Percentiles rank a stretch among this genome's conserved stretches.
Conservation (phyloP, 306 rosid species). For the Dalbergia cochinchinensis region DNA sequence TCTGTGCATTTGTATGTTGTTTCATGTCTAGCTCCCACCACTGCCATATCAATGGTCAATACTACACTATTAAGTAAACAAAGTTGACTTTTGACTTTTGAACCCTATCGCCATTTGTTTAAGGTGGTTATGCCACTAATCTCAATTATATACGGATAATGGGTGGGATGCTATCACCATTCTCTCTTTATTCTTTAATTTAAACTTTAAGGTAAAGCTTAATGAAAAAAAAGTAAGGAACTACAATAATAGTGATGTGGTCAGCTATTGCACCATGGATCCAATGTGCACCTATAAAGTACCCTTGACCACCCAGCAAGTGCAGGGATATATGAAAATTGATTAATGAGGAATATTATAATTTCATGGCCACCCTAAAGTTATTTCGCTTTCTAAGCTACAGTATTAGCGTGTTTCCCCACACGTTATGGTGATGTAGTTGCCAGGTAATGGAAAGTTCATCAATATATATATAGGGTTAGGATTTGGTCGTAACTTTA, state of each 20-base stretch:
- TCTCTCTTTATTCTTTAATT: slow-evolving; percentile 19
- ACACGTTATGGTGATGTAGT: slow-evolving; percentile 9
- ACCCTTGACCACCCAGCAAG: slow-evolving; percentile 26
- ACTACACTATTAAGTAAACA: neutral
- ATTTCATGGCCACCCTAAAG: slow-evolving; percentile 11
- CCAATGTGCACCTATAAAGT: slow-evolving; percentile 45
- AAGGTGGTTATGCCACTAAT: slow-evolving; percentile 23
- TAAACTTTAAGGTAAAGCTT: slow-evolving; percentile 13
- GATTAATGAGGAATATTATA: slow-evolving; percentile 37
- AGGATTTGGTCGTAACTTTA: too few relatives aligned
- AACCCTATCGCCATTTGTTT: slow-evolving; percentile 19
- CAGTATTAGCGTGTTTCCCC: neutral
- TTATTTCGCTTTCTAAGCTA: slow-evolving; percentile 40
- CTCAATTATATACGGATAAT: slow-evolving; percentile 8
- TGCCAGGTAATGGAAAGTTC: neutral
- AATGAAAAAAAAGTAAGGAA: neutral
- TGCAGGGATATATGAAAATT: slow-evolving; percentile 25
- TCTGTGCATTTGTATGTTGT: neutral
- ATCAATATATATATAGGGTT: too few relatives aligned
- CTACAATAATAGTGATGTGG: slow-evolving; percentile 32
- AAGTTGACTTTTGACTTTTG: slow-evolving; percentile 34
- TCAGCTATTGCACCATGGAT: slow-evolving; percentile 46
- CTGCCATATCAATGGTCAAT: neutral
- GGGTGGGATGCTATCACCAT: slow-evolving; percentile 17
- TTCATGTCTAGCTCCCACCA: slow-evolving; percentile 2